These are phyloP conservation scores for Rhynchospora breviuscula DNA, from an alignment of 176 grass and related monocot species.

Conservation along the genomic window DNA sequence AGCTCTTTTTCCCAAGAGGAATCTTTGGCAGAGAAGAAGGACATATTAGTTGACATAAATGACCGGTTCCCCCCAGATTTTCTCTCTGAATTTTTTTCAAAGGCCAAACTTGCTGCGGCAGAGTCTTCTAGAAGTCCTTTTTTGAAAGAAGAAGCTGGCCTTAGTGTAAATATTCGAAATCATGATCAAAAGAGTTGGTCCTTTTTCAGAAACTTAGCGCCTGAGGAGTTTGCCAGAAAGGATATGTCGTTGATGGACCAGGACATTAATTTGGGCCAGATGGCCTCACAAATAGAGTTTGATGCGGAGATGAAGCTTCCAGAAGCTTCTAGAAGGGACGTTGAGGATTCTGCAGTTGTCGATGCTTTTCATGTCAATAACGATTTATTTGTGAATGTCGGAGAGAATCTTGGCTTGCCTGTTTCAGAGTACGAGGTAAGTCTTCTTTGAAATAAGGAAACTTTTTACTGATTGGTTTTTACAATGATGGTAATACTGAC, in stretches of 20 bases:
- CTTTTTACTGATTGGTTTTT: not conserved
- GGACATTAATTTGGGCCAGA: constrained; percentile 55
- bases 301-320: constrained; percentile 34
- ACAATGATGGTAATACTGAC: not conserved
- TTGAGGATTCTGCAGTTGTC: constrained; percentile 28
- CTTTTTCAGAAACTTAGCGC: constrained; percentile 93
- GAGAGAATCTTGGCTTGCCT: constrained; percentile 51
- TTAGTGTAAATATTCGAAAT: constrained; percentile 75
- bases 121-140: constrained; percentile 57
- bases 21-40: constrained; percentile 37
- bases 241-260: constrained; percentile 56
- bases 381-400: constrained; percentile 60
- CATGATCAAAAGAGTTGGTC: constrained; percentile 85
- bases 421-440: constrained; percentile 75
- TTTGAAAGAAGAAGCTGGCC: constrained; percentile 54
- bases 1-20: constrained; percentile 38
- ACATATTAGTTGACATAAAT: constrained; percentile 51
- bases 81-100: constrained; percentile 89
- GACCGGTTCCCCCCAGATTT: constrained; percentile 63
- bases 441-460: not conserved
- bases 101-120: constrained; percentile 53
- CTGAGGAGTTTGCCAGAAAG: constrained; percentile 61
- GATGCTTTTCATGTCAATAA: constrained; percentile 75
- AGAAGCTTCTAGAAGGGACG: constrained; percentile 34
- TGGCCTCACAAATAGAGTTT: constrained; percentile 41